Evolutionary conservation across 257 asterid species (phyloP), one percentile per base, ranked within the genome.

Genomic region (Solanum appendiculatum): DNA sequence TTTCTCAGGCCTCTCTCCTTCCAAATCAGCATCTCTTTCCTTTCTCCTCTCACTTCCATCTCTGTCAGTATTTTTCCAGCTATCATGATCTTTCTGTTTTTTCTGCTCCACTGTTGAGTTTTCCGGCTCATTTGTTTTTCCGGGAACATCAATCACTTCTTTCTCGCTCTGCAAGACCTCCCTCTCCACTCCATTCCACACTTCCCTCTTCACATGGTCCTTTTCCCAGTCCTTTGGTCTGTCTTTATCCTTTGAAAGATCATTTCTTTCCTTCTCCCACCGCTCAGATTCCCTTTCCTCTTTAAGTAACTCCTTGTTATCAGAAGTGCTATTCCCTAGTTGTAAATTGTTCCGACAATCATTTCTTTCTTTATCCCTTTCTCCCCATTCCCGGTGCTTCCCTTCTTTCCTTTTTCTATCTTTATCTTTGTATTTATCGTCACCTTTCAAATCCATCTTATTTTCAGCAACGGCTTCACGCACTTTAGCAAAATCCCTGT

Each of bases 321-420:
- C 98, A 68, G 77, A 88, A 89, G 88, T 88, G 91, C 89, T 91
- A 89, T 87, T 91, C 85, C 89, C 93, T 70, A 90, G 87, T 86
- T 92, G 99, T 89, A 91, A 91, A 66, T 86, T 89, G 91, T 81
- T 91, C 90, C 95, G 91, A 44, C 96, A 94, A 82, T 95, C 98
- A 90, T 75, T 92, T 92, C 95, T 93, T 69, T 95, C 99, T 93
- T 93, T 96, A 86, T 96, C 99, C 91, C 93, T 92, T 86, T 96
- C 99, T 68, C 95, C 98, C 98, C 96, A 94, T 66, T 97, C 99
- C 90, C 98, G 92, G 68, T 92, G 98, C 90, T 94, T 97, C 88
- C 91, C 93, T 88, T 97, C 99, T 93, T 95, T 97, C 93, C 96
- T 92, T 91, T 94, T 95, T 88, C 96, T 92, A 82, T 97, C 99